Evolutionary conservation across 2,329 filamentous ascomycete genomes (phyloP), one percentile per base, ranked within the genome.

Genomic region (Stromatinia cepivora): DNA sequence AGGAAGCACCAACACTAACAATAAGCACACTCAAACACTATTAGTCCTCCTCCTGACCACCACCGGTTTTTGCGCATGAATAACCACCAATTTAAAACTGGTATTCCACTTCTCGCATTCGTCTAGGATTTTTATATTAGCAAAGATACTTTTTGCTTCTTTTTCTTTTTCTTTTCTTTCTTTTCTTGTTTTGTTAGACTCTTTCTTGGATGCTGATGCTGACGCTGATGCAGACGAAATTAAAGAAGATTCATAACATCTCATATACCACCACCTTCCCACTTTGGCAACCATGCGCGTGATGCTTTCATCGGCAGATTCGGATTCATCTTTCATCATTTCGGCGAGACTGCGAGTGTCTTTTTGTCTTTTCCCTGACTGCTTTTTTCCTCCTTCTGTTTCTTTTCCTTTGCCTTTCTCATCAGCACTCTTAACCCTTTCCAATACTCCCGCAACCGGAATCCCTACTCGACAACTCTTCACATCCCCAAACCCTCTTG

Each of bases 251-350:
- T 97, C 94, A 79, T 97, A 98, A 82, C 94, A 97, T 66, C 91
- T 88, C 13, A 88, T 92, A 80, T 97, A 98, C 95, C 95, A 99
- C 93, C 94, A 98, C 56, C 95, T 87, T 2, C 93, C 94, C 15
- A 98, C 94, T 72, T 89, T 90, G 22, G 93, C 91, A 31, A 98
- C 93, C 85, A 97, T 97, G 77, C 92, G 94, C 20, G 93, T 92
- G 77, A 98, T 97, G 73, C 88, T 90, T 77, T 93, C 92, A 74
- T 97, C 93, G 31, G 91, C 90, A 20, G 86, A 83, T 0, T 87
- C 84, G n/a, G 87, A 86, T 48, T 89, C 85, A 73, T 92, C 89
- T 42, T 85, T 88, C 80, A 93, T 90, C 81, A 93, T 88, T 76
- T 93, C 91, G 1, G 88, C 88, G 1, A 93, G 82, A 72, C 83